Conservation (phyloP, 352 stramenopile genomes). For the Phytophthora agathidicida region DNA sequence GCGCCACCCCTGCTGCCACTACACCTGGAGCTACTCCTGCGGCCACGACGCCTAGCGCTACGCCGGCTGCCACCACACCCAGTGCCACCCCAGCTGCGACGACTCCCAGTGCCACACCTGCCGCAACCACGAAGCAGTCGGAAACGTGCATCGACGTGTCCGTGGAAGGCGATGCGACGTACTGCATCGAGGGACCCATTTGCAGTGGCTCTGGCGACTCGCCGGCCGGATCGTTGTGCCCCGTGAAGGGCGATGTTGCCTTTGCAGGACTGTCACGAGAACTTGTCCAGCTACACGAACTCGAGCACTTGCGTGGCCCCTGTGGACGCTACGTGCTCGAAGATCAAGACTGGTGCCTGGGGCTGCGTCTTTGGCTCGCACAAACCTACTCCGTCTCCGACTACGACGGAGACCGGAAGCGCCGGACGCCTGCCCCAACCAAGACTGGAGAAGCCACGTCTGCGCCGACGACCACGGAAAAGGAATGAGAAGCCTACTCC, state of each 20-base stretch:
- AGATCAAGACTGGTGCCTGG: slow-evolving; percentile 76
- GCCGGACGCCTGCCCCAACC: slow-evolving; percentile 27
- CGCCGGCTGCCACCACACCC: slow-evolving; percentile 13
- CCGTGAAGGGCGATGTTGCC: slow-evolving; percentile 62
- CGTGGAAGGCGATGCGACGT: slow-evolving; percentile 74
- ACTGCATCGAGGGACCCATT: slow-evolving; percentile 69
- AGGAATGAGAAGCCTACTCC: background rate
- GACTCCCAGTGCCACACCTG: slow-evolving; percentile 21
- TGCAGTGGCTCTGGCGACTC: slow-evolving; percentile 56
- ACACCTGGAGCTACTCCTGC: slow-evolving; percentile 18
- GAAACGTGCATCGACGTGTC: slow-evolving; percentile 61
- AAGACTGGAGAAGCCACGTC: background rate
- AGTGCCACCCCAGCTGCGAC: slow-evolving; percentile 19
- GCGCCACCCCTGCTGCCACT: slow-evolving; percentile 22
- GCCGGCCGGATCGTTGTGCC: slow-evolving; percentile 53
- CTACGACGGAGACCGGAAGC: slow-evolving; percentile 19
- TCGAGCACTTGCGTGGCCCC: slow-evolving; percentile 55
- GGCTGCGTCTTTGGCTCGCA: slow-evolving; percentile 54
- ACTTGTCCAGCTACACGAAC: slow-evolving; percentile 59
- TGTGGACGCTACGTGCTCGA: slow-evolving; percentile 55
- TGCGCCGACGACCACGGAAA: slow-evolving; percentile 1
- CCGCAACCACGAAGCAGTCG: slow-evolving; percentile 27
- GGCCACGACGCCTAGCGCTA: slow-evolving; percentile 15
- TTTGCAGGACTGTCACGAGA: slow-evolving; percentile 62
- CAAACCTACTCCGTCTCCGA: slow-evolving; percentile 30